Evolutionary conservation across 2,329 filamentous ascomycete species (phyloP).

Genomic region (Raffaelea ambrosiae): DNA sequence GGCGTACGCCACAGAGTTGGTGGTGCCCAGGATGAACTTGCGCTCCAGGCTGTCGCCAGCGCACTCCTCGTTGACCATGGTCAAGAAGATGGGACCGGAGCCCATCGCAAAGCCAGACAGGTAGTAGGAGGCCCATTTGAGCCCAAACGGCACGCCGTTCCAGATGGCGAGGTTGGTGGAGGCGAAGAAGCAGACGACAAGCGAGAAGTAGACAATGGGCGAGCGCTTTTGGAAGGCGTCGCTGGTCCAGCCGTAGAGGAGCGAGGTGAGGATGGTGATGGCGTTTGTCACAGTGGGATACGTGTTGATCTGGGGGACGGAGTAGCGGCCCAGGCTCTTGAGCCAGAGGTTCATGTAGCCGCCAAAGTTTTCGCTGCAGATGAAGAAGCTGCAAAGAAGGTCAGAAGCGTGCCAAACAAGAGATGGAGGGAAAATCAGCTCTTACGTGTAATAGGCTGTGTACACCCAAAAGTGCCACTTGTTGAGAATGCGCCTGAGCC

Average conservation of each 20-base stretch:
- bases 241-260: slow-evolving; percentile 1
- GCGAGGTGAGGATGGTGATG: background rate
- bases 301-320: slow-evolving; percentile 1
- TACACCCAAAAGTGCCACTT: slow-evolving; percentile 5
- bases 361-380: background rate
- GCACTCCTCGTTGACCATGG: slow-evolving; percentile 2
- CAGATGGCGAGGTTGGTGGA: background rate
- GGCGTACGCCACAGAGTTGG: slow-evolving; percentile 1
- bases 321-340: background rate
- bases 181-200: slow-evolving; percentile 2
- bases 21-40: slow-evolving; percentile 1
- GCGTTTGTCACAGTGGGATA: slow-evolving; percentile 2
- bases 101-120: slow-evolving; percentile 1
- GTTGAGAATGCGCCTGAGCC: background rate
- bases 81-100: slow-evolving; percentile 1
- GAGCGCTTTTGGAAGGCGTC: background rate
- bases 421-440: background rate
- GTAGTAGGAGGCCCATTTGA: slow-evolving; percentile 2
- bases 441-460: slow-evolving; percentile 2
- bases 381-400: background rate
- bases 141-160: background rate
- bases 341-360: background rate
- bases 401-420: background rate
- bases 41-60: slow-evolving; percentile 1
- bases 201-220: slow-evolving; percentile 1